A percentile compares a stretch with the other conserved stretches of the same genome.
phyloP scores from a whole-genome alignment of 2,329 filamentous ascomycete genomes.

The Pseudofabraea citricarpa region DNA sequence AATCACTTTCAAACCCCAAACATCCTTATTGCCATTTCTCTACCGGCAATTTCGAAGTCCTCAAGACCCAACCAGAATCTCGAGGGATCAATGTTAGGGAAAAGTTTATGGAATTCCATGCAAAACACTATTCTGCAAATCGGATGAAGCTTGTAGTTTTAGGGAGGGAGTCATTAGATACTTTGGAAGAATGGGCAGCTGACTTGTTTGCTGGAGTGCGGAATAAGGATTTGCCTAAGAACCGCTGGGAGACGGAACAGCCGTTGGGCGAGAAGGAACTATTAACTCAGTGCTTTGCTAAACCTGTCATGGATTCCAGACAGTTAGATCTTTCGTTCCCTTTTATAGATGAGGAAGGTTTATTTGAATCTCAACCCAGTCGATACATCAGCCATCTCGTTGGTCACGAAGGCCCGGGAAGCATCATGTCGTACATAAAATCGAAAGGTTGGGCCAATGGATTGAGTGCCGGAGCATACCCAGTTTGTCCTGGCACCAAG shows the following conservation, averaged over 20 bases:
- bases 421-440: conserved; percentile 68
- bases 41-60: conserved; percentile 65
- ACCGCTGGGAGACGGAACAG: conserved; percentile 60
- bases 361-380: conserved; percentile 64
- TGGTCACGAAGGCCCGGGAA: conserved; percentile 70
- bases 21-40: conserved; percentile 73
- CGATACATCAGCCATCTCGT: conserved; percentile 69
- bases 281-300: conserved; percentile 62
- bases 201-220: conserved; percentile 64
- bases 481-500: conserved; percentile 58
- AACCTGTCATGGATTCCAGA: conserved; percentile 67
- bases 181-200: conserved; percentile 62
- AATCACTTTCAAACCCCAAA: conserved; percentile 62
- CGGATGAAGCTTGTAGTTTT: conserved; percentile 70
- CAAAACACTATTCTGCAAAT: conserved; percentile 69
- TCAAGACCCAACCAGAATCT: conserved; percentile 63
- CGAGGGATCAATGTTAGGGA: conserved; percentile 65
- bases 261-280: conserved; percentile 57
- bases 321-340: conserved; percentile 64
- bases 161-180: conserved; percentile 62
- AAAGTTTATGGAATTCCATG: conserved; percentile 70
- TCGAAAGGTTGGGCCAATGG: conserved; percentile 68
- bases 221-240: conserved; percentile 61
- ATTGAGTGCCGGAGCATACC: conserved; percentile 58
- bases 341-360: conserved; percentile 62